phyloP scores from a whole-genome alignment of 768 basidiomycete species.

The Leccinum sublutescens region DNA sequence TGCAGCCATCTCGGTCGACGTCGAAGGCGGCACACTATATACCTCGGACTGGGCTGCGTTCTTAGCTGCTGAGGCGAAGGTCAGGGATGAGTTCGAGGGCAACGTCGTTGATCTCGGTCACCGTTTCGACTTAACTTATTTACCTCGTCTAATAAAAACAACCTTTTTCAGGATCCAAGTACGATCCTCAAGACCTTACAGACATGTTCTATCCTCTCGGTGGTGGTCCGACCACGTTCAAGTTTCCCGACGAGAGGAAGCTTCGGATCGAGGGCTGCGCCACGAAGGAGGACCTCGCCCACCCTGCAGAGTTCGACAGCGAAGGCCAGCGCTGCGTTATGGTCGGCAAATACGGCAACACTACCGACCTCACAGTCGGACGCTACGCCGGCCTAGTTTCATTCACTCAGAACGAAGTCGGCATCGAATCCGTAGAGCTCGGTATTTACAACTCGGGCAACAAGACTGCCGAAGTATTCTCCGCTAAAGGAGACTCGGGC shows the following conservation, averaged over 20 bases:
- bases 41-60: background rate
- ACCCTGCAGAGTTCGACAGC: background rate
- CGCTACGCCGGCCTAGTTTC: background rate
- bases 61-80: background rate
- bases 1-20: background rate
- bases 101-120: background rate
- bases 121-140: background rate
- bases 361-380: background rate
- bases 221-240: background rate
- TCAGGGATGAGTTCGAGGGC: background rate
- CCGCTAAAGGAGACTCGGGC: background rate
- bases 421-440: background rate
- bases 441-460: background rate
- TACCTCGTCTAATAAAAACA: background rate
- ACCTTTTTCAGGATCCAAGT: background rate
- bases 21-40: background rate
- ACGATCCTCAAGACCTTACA: background rate
- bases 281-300: background rate
- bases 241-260: background rate
- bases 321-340: background rate
- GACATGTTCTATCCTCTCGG: background rate
- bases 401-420: background rate
- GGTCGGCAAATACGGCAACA: background rate
- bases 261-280: background rate
- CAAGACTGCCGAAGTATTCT: background rate